Evolutionary conservation across 225 moss, liverwort and hornwort genomes (phyloP).

Genomic region (Bryoerythrophyllum caledonicum): DNA sequence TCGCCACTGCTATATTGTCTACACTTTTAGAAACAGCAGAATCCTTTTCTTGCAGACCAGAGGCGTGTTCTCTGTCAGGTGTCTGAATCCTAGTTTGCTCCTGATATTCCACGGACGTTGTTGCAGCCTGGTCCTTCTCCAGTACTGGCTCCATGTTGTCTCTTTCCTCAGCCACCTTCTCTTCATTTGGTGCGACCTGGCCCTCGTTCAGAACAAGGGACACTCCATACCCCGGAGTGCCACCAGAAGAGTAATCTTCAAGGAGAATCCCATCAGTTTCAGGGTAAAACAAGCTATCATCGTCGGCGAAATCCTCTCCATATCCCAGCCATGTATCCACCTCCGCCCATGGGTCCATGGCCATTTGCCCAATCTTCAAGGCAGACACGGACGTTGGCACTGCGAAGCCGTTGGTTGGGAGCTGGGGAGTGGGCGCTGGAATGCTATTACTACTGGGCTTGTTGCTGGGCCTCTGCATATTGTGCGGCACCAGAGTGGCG

Average conservation of each 20-base stretch:
- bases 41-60: slow-evolving; percentile 23
- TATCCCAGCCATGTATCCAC: slow-evolving; percentile 98
- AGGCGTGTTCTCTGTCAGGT: not conserved
- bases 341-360: slow-evolving; percentile 98
- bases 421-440: slow-evolving; percentile 41
- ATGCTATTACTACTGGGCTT: slow-evolving; percentile 30
- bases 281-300: slow-evolving; percentile 77
- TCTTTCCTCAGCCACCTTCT: slow-evolving; percentile 35
- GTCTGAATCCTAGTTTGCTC: slow-evolving; percentile 32
- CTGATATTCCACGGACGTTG: slow-evolving; percentile 36
- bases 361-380: slow-evolving; percentile 81
- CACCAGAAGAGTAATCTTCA: slow-evolving; percentile 61
- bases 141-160: slow-evolving; percentile 31
- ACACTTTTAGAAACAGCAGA: slow-evolving; percentile 33
- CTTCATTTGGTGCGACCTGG: slow-evolving; percentile 25
- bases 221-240: slow-evolving; percentile 45
- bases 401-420: slow-evolving; percentile 51
- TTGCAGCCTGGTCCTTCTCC: slow-evolving; percentile 27
- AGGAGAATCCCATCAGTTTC: slow-evolving; percentile 86
- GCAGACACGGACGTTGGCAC: slow-evolving; percentile 64
- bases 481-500: slow-evolving; percentile 62
- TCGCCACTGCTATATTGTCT: slow-evolving; percentile 30
- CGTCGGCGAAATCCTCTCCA: slow-evolving; percentile 89
- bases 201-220: slow-evolving; percentile 50
- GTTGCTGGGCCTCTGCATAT: slow-evolving; percentile 57